Evolutionary conservation across 2,329 filamentous ascomycete species (phyloP).

Genomic region (Fonsecaea pugnacius): DNA sequence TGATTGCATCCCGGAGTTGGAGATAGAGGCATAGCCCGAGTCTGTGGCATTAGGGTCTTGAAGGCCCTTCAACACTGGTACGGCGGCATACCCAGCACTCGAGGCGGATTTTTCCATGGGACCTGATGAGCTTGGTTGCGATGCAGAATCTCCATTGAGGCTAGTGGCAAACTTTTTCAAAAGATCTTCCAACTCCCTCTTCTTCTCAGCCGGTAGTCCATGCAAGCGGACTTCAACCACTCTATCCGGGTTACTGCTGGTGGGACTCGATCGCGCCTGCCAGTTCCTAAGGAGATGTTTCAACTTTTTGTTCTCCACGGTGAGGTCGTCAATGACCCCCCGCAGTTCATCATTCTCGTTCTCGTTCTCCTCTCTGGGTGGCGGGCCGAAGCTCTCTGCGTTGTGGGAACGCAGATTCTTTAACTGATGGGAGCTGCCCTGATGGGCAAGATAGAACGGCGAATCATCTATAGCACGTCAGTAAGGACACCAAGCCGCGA

Average conservation of each 20-base stretch:
- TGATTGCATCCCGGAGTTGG: constrained; percentile 39
- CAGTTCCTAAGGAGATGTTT: constrained; percentile 74
- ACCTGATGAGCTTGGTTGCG: constrained; percentile 24
- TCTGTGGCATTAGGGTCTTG: constrained; percentile 29
- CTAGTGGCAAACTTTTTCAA: constrained; percentile 65
- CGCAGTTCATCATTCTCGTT: constrained; percentile 75
- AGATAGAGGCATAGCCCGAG: constrained; percentile 47
- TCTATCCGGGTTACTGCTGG: constrained; percentile 72
- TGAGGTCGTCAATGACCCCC: constrained; percentile 85
- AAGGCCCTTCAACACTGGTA: neutral
- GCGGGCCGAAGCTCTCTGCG: constrained; percentile 37
- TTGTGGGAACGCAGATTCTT: constrained; percentile 31
- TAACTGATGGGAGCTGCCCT: constrained; percentile 29
- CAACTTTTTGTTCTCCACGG: constrained; percentile 78
- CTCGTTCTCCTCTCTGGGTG: constrained; percentile 56
- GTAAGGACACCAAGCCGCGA: neutral
- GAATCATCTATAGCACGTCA: constrained; percentile 41
- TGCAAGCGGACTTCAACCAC: constrained; percentile 83
- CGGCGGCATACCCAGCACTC: constrained; percentile 10
- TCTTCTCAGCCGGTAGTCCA: constrained; percentile 71
- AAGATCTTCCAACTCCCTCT: constrained; percentile 74
- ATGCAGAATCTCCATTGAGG: constrained; percentile 24
- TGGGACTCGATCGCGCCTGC: constrained; percentile 54
- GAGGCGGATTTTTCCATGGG: constrained; percentile 19
- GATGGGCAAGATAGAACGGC: constrained; percentile 43